Base-by-base conservation (phyloP, 805 yeast species). In the Candida insectalens region DNA sequence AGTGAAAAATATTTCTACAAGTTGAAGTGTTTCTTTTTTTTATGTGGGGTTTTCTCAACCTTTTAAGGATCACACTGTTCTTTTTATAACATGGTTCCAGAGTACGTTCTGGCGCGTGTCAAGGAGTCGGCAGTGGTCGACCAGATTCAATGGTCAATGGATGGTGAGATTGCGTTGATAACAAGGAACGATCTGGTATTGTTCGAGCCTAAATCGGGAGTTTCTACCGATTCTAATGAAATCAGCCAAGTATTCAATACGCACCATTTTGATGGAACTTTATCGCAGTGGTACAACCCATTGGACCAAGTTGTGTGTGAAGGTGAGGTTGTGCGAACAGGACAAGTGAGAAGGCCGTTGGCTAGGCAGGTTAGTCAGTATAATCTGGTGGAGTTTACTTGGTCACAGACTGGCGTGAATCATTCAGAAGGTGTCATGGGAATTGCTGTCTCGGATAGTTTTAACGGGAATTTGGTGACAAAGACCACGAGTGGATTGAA, bases 381-480 rank as follows among this genome's bases (percentile, higher is more conserved):
- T 10, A 36, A 29, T 14, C 12, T 37, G 7, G 25, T 16, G 10
- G 33, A 33, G 27, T 15, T 44, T 8, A 32, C 36, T 3, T 25
- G 38, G 20, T 44, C 49, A 3, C 38, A 34, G 14, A 37, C 42
- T 4, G 45, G 47, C 1, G 33, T 43, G 12, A 38, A 39, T 17
- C 15, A 29, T 6, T 32, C 37, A 8, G 28, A 36, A 6, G 19
- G 30, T 8, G 33, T 35, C 13, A 25, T 42, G 32, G 32, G 30
- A 25, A 25, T 36, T 15, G 17, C 30, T 6, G 44, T 42, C 12
- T 37, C 44, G 4, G 47, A 43, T 27, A 23, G 40, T 4, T 13
- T 36, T 14, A 43, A 43, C 35, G 49, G 46, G 7, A 29, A 33
- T 10, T 25, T 45, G 4, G 20, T 36, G 7, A 28, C 30, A 19